phyloP scores from a whole-genome alignment of 352 stramenopile genomes.

The Pythium dissotocum region DNA sequence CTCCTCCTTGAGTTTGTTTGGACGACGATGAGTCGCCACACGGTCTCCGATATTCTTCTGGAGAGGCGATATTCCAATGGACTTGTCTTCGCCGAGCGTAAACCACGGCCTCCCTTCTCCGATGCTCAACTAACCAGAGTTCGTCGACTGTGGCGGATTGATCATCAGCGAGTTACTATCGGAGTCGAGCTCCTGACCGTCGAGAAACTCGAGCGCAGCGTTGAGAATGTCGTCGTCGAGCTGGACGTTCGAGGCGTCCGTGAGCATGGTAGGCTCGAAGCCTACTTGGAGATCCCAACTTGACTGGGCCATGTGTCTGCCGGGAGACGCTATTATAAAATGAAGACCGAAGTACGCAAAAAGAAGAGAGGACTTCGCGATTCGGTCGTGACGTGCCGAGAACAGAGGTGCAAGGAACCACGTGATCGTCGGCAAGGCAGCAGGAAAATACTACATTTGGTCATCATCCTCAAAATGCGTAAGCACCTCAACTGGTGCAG shows the following conservation, averaged over 20 bases:
- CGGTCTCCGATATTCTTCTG: background rate
- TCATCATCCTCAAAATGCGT: no score
- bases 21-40: background rate
- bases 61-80: background rate
- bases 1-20: background rate
- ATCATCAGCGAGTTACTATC: no score
- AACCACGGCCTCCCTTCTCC: no score
- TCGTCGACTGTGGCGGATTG: no score
- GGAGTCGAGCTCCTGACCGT: background rate
- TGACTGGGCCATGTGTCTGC: background rate
- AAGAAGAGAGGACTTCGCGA: no score
- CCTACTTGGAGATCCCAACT: background rate
- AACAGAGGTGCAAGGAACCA: no score
- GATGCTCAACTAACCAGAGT: no score
- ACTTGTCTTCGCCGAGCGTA: background rate
- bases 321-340: background rate
- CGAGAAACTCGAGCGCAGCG: background rate
- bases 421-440: no score
- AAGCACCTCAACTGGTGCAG: background rate
- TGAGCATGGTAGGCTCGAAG: background rate
- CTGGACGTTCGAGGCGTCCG: background rate
- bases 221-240: background rate
- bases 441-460: no score
- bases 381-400: no score
- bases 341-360: background rate